These are phyloP conservation scores for Neurospora sp. DNA, from an alignment of 2,329 filamentous ascomycete genomes.

Conservation along the genomic window DNA sequence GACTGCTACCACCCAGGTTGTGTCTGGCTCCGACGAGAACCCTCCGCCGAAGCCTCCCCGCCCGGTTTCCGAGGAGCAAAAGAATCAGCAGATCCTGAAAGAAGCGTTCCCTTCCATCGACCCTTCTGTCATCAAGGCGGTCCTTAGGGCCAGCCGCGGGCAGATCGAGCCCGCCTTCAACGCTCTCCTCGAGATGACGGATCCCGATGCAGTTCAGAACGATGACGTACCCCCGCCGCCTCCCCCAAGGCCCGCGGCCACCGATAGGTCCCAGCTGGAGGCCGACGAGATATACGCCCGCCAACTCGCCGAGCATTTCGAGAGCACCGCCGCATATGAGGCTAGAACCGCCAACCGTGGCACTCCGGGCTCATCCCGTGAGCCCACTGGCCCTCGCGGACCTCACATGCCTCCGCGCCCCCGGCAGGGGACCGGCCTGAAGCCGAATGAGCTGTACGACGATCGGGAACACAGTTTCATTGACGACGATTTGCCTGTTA, in stretches of 20 bases:
- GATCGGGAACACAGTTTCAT: conserved; percentile 83
- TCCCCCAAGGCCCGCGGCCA: conserved; percentile 65
- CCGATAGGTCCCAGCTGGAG: conserved; percentile 65
- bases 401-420: conserved; percentile 23
- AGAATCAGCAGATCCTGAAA: conserved; percentile 79
- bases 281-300: conserved; percentile 30
- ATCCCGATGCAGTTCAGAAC: conserved; percentile 56
- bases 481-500: conserved; percentile 89
- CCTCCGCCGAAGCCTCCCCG: conserved; percentile 77
- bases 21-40: conserved; percentile 26
- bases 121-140: conserved; percentile 69
- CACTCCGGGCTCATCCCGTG: conserved; percentile 4
- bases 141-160: conserved; percentile 76
- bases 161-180: conserved; percentile 92
- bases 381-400: conserved; percentile 12
- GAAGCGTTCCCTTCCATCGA: conserved; percentile 92
- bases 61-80: conserved; percentile 69
- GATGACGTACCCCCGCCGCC: conserved; percentile 60
- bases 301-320: conserved; percentile 86
- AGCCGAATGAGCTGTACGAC: conserved; percentile 48
- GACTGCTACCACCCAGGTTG: conserved; percentile 24
- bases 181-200: conserved; percentile 78
- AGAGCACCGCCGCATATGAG: conserved; percentile 51
- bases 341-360: conserved; percentile 40
- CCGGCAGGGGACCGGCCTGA: conserved; percentile 40